Percentiles rank a stretch among this genome's conserved stretches.
Conservation (phyloP, 192 early-diverging fungal genomes). For the Mortierella claussenii region DNA sequence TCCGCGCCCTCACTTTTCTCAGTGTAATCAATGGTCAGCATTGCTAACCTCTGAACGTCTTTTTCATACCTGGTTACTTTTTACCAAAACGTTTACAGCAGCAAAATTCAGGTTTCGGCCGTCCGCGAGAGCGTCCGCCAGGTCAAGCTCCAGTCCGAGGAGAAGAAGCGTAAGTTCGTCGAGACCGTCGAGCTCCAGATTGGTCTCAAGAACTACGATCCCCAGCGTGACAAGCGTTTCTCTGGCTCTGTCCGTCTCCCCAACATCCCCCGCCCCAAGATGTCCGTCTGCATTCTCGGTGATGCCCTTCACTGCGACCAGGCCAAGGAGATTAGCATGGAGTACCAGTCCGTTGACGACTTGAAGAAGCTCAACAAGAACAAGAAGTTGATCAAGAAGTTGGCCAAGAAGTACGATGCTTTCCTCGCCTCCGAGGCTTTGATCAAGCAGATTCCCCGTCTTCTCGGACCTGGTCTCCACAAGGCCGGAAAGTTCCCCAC, state of each 20-base stretch:
- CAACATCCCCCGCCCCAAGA: slow-evolving; percentile 93
- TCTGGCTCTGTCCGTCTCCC: slow-evolving; percentile 94
- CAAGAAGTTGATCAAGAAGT: slow-evolving; percentile 99
- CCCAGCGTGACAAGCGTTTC: slow-evolving; percentile 99
- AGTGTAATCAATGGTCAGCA: no score
- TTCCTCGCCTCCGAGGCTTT: slow-evolving; percentile 97
- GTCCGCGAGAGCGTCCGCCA: slow-evolving; percentile 83
- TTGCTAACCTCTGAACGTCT: no score
- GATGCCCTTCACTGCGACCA: slow-evolving; percentile 97
- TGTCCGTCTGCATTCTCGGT: slow-evolving; percentile 95
- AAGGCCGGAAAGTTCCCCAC: slow-evolving; percentile 99
- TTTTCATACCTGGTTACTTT: not conserved
- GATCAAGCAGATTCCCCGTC: slow-evolving; percentile 99
- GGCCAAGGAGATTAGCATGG: slow-evolving; percentile 91
- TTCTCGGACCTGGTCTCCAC: slow-evolving; percentile 97
- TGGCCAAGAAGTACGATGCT: slow-evolving; percentile 98
- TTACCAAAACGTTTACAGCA: slow-evolving; percentile 48
- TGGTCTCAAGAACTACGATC: slow-evolving; percentile 99
- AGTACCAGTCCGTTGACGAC: slow-evolving; percentile 95
- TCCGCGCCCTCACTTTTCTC: no score
- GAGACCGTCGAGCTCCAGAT: slow-evolving; percentile 99
- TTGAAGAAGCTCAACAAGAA: slow-evolving; percentile 99
- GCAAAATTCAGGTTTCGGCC: slow-evolving; percentile 90
- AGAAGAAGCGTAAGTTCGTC: slow-evolving; percentile 94
- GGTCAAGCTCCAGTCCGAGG: slow-evolving; percentile 80